phyloP scores from a whole-genome alignment of 1,139 yeast species.

The Spathaspora sp. region DNA sequence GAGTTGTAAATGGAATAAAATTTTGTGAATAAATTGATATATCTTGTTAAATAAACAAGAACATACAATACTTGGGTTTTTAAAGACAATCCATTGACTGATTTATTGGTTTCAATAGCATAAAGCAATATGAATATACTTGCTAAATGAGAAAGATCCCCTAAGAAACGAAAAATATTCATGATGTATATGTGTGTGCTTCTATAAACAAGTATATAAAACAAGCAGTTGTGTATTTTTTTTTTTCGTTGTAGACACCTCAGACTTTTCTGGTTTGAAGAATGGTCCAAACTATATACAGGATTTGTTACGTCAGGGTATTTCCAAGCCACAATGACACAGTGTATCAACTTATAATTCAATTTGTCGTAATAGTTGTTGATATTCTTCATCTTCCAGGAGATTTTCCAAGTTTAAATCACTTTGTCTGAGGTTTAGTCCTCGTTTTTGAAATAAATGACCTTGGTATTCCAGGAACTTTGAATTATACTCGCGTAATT shows the following conservation, averaged over 20 bases:
- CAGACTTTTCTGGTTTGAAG: slow-evolving; percentile 1
- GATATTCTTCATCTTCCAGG: slow-evolving; percentile 10
- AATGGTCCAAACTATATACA: slow-evolving; percentile 8
- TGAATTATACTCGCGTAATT: slow-evolving; percentile 11
- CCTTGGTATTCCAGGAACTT: slow-evolving; percentile 3
- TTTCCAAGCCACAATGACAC: not conserved
- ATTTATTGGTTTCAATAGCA: slow-evolving; percentile 62
- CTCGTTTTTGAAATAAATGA: slow-evolving; percentile 1
- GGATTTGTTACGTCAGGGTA: slow-evolving; percentile 2
- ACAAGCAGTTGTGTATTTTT: not conserved
- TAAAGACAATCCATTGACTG: slow-evolving; percentile 82
- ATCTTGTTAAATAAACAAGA: slow-evolving; percentile 76
- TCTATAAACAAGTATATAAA: not conserved
- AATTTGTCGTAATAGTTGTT: slow-evolving; percentile 11
- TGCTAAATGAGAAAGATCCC: slow-evolving; percentile 82
- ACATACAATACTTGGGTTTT: slow-evolving; percentile 84
- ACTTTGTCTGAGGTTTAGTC: slow-evolving; percentile 6
- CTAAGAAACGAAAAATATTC: slow-evolving; percentile 59
- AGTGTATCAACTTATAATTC: slow-evolving; percentile 11
- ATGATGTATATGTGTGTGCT: slow-evolving; percentile 17
- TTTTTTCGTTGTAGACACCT: slow-evolving; percentile 5
- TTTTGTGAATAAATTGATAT: slow-evolving; percentile 64
- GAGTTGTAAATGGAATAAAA: slow-evolving; percentile 73
- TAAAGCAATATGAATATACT: slow-evolving; percentile 75
- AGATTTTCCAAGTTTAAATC: not conserved